A percentile compares a stretch with the other conserved stretches of the same genome.
phyloP scores from a whole-genome alignment of 1,139 yeast genomes.

The Taiozyma sp. region DNA sequence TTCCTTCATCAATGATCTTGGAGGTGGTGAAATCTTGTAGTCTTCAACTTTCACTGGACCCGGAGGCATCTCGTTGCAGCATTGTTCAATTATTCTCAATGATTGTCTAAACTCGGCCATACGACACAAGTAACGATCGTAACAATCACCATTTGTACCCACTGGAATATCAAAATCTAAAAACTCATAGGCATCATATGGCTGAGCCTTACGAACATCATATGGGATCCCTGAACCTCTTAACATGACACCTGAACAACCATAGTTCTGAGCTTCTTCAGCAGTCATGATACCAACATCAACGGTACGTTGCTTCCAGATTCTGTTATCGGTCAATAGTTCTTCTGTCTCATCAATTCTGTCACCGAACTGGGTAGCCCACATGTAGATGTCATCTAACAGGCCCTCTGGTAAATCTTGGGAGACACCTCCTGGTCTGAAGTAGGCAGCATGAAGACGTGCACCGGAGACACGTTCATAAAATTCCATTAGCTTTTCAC shows the following conservation, averaged over 20 bases:
- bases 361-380: constrained; percentile 96
- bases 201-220: constrained; percentile 83
- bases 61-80: constrained; percentile 88
- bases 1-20: constrained; percentile 79
- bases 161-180: constrained; percentile 88
- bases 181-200: constrained; percentile 84
- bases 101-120: constrained; percentile 94
- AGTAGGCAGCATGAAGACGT: constrained; percentile 82
- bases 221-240: constrained; percentile 89
- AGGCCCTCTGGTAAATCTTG: constrained; percentile 86
- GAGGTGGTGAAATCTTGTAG: constrained; percentile 80
- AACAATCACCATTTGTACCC: constrained; percentile 86
- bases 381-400: constrained; percentile 88
- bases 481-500: constrained; percentile 91
- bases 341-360: constrained; percentile 90
- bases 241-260: constrained; percentile 83
- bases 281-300: constrained; percentile 81
- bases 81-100: constrained; percentile 82
- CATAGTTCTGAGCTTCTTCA: constrained; percentile 81
- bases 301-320: constrained; percentile 86
- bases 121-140: constrained; percentile 82
- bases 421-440: constrained; percentile 90
- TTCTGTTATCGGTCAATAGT: constrained; percentile 84
- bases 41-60: constrained; percentile 93
- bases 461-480: constrained; percentile 92